phyloP scores from a whole-genome alignment of 352 stramenopile species.

The Phytophthora ohioensis region DNA sequence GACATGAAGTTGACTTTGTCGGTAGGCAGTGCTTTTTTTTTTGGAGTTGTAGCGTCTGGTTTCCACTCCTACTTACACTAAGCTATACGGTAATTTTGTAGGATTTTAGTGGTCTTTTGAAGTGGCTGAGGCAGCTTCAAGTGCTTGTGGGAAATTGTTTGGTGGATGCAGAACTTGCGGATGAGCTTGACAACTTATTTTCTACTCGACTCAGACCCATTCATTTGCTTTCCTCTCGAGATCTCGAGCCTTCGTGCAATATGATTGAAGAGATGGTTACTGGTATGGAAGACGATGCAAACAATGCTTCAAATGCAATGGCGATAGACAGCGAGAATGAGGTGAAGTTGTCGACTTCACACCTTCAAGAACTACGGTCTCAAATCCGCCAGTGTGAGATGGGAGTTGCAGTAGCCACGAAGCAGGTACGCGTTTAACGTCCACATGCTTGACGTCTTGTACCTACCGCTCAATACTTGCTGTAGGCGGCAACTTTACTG shows the following conservation, averaged over 20 bases:
- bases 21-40: constrained; percentile 5
- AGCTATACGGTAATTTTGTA: neutral
- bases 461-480: neutral
- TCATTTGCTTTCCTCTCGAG: neutral
- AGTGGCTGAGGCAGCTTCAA: constrained; percentile 24
- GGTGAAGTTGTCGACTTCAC: constrained; percentile 7
- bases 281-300: neutral
- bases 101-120: constrained; percentile 25
- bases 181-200: neutral
- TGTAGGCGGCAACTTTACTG: constrained; percentile 39
- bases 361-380: constrained; percentile 23
- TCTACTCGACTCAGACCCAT: constrained; percentile 4
- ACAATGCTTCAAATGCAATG: neutral
- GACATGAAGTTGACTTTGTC: constrained; percentile 19
- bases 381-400: constrained; percentile 34
- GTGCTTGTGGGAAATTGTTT: constrained; percentile 14
- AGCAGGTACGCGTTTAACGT: constrained; percentile 25
- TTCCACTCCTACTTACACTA: neutral
- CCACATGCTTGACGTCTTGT: neutral
- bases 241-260: constrained; percentile 30
- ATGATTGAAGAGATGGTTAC: constrained; percentile 24
- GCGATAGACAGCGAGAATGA: constrained; percentile 6
- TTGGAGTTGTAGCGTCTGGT: no score
- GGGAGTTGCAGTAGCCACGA: constrained; percentile 30
- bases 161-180: neutral